A percentile compares a stretch with the other conserved stretches of the same genome.
phyloP scores from a whole-genome alignment of 2,329 filamentous ascomycete genomes.

The Aspergillus proliferans region DNA sequence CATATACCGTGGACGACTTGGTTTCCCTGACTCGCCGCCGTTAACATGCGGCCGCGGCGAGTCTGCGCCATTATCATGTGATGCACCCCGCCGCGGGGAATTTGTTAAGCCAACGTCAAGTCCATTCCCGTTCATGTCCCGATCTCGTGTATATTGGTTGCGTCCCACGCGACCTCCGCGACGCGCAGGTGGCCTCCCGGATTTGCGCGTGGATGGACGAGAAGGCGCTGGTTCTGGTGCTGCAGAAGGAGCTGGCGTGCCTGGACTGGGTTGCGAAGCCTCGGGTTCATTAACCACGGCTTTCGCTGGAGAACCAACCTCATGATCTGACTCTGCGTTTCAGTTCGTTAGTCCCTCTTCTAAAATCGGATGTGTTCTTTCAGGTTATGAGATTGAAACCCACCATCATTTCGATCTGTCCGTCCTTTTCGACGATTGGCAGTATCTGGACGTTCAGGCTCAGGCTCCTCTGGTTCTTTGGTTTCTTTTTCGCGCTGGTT shows the following conservation, averaged over 20 bases:
- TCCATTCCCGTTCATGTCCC: constrained; percentile 55
- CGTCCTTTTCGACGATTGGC: constrained; percentile 75
- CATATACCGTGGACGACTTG: constrained; percentile 55
- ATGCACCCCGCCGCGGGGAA: constrained; percentile 37
- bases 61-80: constrained; percentile 33
- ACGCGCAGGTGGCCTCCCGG: constrained; percentile 58
- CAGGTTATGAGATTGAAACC: constrained; percentile 8
- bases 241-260: constrained; percentile 35
- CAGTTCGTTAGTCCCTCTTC: constrained; percentile 26
- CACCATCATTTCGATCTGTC: constrained; percentile 77
- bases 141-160: constrained; percentile 77
- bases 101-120: constrained; percentile 28
- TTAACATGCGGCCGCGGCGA: constrained; percentile 47
- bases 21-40: constrained; percentile 51
- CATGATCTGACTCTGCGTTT: constrained; percentile 62
- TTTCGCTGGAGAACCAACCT: constrained; percentile 53
- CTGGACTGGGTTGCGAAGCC: constrained; percentile 38
- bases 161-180: constrained; percentile 60
- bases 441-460: constrained; percentile 66
- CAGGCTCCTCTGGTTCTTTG: constrained; percentile 55
- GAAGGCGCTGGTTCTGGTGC: constrained; percentile 29
- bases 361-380: not conserved
- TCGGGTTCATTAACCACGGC: constrained; percentile 32
- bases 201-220: constrained; percentile 52
- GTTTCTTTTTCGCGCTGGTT: constrained; percentile 46